Percentiles rank a stretch among this genome's conserved stretches.
These are phyloP conservation scores for Backusella westeae DNA, from an alignment of 192 early-diverging fungal species.

Conservation along the genomic window DNA sequence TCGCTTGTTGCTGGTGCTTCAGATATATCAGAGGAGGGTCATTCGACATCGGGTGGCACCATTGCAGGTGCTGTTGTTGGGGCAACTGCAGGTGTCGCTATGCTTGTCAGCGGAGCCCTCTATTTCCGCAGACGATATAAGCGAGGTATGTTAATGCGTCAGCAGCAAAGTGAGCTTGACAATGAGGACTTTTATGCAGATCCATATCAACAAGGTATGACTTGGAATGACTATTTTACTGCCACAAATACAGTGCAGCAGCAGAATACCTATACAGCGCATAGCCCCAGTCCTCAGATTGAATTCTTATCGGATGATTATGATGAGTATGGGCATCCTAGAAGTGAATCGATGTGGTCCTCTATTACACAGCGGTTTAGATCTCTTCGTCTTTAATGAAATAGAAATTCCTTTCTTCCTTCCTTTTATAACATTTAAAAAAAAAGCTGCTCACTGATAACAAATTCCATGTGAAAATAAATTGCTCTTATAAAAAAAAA, in stretches of 20 bases:
- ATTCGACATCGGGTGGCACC: not conserved
- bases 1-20: not conserved
- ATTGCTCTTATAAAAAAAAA: too few relatives aligned
- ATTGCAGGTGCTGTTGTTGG: conserved; percentile 16
- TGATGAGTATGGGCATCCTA: conserved; percentile 9
- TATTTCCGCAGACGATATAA: conserved; percentile 3
- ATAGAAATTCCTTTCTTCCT: too few relatives aligned
- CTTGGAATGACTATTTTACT: not conserved
- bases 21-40: not conserved
- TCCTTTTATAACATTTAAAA: too few relatives aligned
- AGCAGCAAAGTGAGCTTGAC: conserved; percentile 5
- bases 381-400: not conserved
- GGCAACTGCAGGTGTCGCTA: not conserved
- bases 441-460: too few relatives aligned
- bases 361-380: not conserved
- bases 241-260: not conserved
- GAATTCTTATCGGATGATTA: not conserved
- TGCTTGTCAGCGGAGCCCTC: not conserved
- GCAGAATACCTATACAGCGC: not conserved
- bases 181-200: conserved; percentile 22
- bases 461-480: too few relatives aligned
- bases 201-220: not conserved
- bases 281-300: not conserved
- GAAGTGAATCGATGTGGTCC: not conserved
- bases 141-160: not conserved